phyloP scores from a whole-genome alignment of 2,329 filamentous ascomycete species.

The Pseudocercospora ulei region DNA sequence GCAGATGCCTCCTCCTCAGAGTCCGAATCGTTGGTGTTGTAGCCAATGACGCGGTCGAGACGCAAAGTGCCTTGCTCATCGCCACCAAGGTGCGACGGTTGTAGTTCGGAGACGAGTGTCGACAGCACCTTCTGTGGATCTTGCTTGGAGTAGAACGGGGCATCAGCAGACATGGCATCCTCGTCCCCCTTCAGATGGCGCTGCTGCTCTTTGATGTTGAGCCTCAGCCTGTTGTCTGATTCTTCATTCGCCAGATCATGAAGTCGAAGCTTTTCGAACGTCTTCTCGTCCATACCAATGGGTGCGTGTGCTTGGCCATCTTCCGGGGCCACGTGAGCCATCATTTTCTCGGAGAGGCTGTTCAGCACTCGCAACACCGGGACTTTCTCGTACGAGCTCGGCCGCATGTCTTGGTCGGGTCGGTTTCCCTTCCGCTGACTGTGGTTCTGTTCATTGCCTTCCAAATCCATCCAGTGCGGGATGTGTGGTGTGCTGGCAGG shows the following conservation, averaged over 20 bases:
- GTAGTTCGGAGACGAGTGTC: slow-evolving; percentile 55
- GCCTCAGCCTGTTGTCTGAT: slow-evolving; percentile 65
- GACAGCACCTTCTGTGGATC: slow-evolving; percentile 59
- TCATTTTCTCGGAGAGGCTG: slow-evolving; percentile 81
- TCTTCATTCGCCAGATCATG: slow-evolving; percentile 68
- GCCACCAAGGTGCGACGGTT: slow-evolving; percentile 34
- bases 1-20: slow-evolving; percentile 45
- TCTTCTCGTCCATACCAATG: slow-evolving; percentile 60
- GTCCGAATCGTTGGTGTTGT: slow-evolving; percentile 55
- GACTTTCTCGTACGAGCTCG: slow-evolving; percentile 61
- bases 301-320: slow-evolving; percentile 59
- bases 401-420: slow-evolving; percentile 83
- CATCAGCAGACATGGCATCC: slow-evolving; percentile 41
- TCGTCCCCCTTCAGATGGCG: slow-evolving; percentile 59
- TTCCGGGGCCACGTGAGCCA: slow-evolving; percentile 72
- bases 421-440: slow-evolving; percentile 78
- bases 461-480: slow-evolving; percentile 81
- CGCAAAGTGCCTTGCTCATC: slow-evolving; percentile 32
- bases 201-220: slow-evolving; percentile 82
- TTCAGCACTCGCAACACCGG: slow-evolving; percentile 86
- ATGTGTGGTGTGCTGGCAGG: slow-evolving; percentile 53
- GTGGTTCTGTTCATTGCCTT: slow-evolving; percentile 90
- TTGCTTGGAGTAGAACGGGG: slow-evolving; percentile 56
- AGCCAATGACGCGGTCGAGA: slow-evolving; percentile 55
- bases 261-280: slow-evolving; percentile 64